A percentile compares a stretch with the other conserved stretches of the same genome.
Conservation (phyloP, 2,329 filamentous ascomycete genomes). For the Cadophora luteo-olivacea region DNA sequence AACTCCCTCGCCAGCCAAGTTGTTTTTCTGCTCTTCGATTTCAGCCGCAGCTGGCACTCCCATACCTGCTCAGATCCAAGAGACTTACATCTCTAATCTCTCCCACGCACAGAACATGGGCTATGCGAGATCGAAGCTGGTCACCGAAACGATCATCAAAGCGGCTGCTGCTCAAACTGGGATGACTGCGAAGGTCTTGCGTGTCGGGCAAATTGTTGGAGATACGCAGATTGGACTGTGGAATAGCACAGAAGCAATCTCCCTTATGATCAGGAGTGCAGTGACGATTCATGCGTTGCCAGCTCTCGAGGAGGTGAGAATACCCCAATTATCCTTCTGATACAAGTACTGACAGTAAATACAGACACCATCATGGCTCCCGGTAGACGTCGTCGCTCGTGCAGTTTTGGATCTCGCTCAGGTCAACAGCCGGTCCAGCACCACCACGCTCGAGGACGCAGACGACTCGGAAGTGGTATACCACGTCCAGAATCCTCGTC, state of each 20-base stretch:
- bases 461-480: slow-evolving; percentile 50
- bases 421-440: slow-evolving; percentile 28
- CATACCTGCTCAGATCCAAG: slow-evolving; percentile 43
- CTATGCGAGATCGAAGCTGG: slow-evolving; percentile 57
- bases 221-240: slow-evolving; percentile 56
- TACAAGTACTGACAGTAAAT: neutral
- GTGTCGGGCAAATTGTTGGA: slow-evolving; percentile 59
- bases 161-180: slow-evolving; percentile 45
- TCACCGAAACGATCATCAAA: slow-evolving; percentile 53
- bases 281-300: slow-evolving; percentile 53
- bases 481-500: slow-evolving; percentile 53
- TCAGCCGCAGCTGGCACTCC: slow-evolving; percentile 45
- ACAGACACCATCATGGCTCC: slow-evolving; percentile 51
- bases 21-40: slow-evolving; percentile 50
- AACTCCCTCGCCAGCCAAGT: slow-evolving; percentile 40
- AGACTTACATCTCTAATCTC: slow-evolving; percentile 42
- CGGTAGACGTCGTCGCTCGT: slow-evolving; percentile 53
- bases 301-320: slow-evolving; percentile 49
- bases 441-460: slow-evolving; percentile 39
- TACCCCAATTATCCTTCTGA: neutral
- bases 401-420: slow-evolving; percentile 49
- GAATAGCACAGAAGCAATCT: slow-evolving; percentile 59
- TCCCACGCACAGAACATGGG: slow-evolving; percentile 54
- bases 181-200: slow-evolving; percentile 47
- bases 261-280: slow-evolving; percentile 56